Percentiles rank a stretch among this genome's conserved stretches.
Evolutionary conservation across 2,329 filamentous ascomycete species (phyloP).

Genomic region (Penicillium nordicum): DNA sequence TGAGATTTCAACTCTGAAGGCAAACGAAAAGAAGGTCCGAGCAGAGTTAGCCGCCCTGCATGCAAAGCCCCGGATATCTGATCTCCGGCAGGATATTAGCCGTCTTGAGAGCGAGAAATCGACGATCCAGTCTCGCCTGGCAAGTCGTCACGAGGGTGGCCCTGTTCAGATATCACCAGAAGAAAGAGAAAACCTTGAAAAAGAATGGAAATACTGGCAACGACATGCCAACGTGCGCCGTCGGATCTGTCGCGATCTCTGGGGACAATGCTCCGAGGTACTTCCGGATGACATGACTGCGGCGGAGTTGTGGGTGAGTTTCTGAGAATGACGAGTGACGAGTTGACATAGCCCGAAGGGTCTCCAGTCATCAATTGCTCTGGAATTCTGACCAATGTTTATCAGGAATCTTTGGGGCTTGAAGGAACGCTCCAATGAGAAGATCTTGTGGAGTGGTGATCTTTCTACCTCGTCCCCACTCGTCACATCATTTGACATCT

Average conservation of each 20-base stretch:
- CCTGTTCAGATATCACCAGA: constrained; percentile 43
- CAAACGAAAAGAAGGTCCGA: constrained; percentile 50
- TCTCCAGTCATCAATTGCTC: constrained; percentile 6
- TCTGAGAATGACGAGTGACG: not conserved
- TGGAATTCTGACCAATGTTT: constrained; percentile 6
- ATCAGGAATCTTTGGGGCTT: constrained; percentile 38
- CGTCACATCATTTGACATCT: constrained; percentile 23
- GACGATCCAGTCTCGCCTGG: constrained; percentile 42
- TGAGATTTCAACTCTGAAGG: constrained; percentile 44
- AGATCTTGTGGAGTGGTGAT: constrained; percentile 17
- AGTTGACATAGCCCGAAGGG: not conserved
- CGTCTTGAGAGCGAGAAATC: constrained; percentile 46
- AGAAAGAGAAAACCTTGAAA: constrained; percentile 48
- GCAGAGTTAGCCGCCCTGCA: constrained; percentile 46
- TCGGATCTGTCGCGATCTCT: constrained; percentile 51
- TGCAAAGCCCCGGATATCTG: constrained; percentile 49
- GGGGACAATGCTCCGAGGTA: constrained; percentile 48
- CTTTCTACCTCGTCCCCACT: constrained; percentile 14
- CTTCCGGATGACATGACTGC: constrained; percentile 47
- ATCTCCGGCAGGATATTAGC: constrained; percentile 46
- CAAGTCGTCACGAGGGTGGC: constrained; percentile 41
- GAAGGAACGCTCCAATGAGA: constrained; percentile 33
- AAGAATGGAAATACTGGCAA: constrained; percentile 47
- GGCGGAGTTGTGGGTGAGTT: constrained; percentile 50
- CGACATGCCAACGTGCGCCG: constrained; percentile 41